Base-by-base conservation (phyloP, 139 green algal species). In the Chlamydomonas applanata region DNA sequence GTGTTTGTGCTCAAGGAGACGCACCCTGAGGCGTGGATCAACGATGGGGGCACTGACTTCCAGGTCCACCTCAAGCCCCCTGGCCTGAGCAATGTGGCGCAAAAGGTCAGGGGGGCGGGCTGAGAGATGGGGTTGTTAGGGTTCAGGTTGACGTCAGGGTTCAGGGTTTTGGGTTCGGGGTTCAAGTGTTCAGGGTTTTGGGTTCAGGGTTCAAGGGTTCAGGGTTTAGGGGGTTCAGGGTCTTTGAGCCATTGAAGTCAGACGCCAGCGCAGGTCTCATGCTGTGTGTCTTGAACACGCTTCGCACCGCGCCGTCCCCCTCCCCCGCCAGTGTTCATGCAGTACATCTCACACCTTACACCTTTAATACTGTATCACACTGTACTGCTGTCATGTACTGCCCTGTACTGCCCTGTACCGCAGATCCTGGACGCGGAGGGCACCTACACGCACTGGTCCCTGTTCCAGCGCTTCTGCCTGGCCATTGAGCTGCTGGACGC, bases 401-500 rank as follows among this genome's bases (percentile, higher is more conserved):
- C 7, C 29, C 25, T 35, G 24, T 45, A 69, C 62, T 29, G 9
- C 16, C 32, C 19, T 53, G 22, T 69, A 33, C 32, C 34, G 32
- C 72, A 83, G 72, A 57, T 80, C 13, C 61, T 85, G 2, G 74
- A 36, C 30, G 84, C 88, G 1, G 90, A 96, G 84, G 54, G 54
- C 40, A 79, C 59, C 36, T 88, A 86, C 69, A 59, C 61, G 13
- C 76, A 91, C 75, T 94, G 86, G 87, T 87, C 79, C n/a, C 86
- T 97, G 46, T 86, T 92, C 76, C 83, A 88, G 60, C 84, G 92
- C 45, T 86, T 95, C 62, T 77, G 79, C 72, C 56, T 95, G 72
- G 88, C 86, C 44, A 74, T 80, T 25, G 87, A 92, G 68, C n/a
- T 93, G 65, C 68, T 94, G 73, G 83, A 87, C n/a, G 87, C 77